Percentiles rank a stretch among this genome's conserved stretches.
Conservation (phyloP, 2,329 filamentous ascomycete genomes). For the Stenocarpella maydis region DNA sequence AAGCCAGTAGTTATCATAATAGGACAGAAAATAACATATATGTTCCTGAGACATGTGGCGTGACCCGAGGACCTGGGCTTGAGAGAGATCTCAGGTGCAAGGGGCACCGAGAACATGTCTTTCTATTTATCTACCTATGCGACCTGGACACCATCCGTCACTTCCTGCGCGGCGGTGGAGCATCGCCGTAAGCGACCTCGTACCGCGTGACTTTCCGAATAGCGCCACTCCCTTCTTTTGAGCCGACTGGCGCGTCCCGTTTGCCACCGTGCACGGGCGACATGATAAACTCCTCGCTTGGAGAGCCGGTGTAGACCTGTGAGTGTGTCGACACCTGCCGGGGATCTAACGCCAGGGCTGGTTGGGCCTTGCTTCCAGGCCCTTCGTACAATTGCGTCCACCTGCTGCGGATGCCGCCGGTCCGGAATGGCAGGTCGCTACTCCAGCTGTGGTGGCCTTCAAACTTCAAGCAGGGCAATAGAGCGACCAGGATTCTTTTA, state of each 20-base stretch:
- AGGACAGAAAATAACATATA: too few species aligned
- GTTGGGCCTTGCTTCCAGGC: neutral
- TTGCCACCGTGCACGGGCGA: neutral
- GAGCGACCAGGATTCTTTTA: neutral
- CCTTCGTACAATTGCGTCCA: constrained; percentile 9
- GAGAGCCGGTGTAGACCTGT: neutral
- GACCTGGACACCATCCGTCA: neutral
- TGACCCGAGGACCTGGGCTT: neutral
- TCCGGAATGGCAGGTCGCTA: neutral
- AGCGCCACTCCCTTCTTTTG: neutral
- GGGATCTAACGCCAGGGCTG: neutral
- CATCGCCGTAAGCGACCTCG: constrained; percentile 7
- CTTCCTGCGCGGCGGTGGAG: neutral
- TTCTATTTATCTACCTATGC: neutral
- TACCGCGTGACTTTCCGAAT: constrained; percentile 16
- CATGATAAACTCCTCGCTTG: constrained; percentile 17
- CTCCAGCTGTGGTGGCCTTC: neutral
- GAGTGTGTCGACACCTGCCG: neutral
- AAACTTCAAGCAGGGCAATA: neutral
- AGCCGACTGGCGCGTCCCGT: neutral
- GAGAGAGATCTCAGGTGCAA: neutral
- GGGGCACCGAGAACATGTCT: neutral
- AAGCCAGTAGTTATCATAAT: too few species aligned
- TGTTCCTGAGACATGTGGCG: neutral
- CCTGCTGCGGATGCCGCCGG: neutral